These are phyloP conservation scores for Leishmania major DNA, from an alignment of 208 protist species.

Conservation along the genomic window DNA sequence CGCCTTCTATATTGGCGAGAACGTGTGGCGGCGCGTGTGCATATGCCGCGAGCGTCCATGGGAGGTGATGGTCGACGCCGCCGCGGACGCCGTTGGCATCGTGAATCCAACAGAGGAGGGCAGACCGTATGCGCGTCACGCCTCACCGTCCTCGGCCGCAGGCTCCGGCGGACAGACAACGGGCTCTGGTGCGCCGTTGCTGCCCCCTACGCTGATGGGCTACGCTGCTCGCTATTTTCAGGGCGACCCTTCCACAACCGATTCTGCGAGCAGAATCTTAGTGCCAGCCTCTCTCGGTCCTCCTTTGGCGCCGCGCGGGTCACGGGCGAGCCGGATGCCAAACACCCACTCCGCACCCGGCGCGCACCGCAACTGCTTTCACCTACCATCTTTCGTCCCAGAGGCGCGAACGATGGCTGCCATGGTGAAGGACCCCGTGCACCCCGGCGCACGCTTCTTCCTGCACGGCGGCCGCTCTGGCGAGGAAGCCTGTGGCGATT, in stretches of 20 bases:
- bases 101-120: constrained; percentile 20
- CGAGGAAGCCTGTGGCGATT: constrained; percentile 51
- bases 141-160: not conserved
- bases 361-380: constrained; percentile 6
- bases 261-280: not conserved
- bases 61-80: constrained; percentile 14
- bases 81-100: constrained; percentile 8
- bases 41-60: constrained; percentile 31
- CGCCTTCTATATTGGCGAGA: constrained; percentile 49
- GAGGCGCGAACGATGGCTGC: constrained; percentile 69
- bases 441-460: constrained; percentile 49
- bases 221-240: constrained; percentile 20
- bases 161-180: not conserved
- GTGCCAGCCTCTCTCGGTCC: not conserved
- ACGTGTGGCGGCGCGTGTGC: constrained; percentile 50
- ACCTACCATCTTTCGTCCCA: constrained; percentile 30
- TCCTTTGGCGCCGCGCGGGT: constrained; percentile 15
- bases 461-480: constrained; percentile 57
- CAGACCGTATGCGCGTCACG: constrained; percentile 22
- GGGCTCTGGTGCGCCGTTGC: constrained; percentile 1
- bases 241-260: not conserved
- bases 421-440: constrained; percentile 48
- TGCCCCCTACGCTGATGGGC: constrained; percentile 22
- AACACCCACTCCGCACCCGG: not conserved
- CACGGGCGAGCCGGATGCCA: not conserved